A percentile compares a stretch with the other conserved stretches of the same genome.
These are phyloP conservation scores for Penicillium herquei DNA, from an alignment of 495 filamentous ascomycete species.

Conservation along the genomic window DNA sequence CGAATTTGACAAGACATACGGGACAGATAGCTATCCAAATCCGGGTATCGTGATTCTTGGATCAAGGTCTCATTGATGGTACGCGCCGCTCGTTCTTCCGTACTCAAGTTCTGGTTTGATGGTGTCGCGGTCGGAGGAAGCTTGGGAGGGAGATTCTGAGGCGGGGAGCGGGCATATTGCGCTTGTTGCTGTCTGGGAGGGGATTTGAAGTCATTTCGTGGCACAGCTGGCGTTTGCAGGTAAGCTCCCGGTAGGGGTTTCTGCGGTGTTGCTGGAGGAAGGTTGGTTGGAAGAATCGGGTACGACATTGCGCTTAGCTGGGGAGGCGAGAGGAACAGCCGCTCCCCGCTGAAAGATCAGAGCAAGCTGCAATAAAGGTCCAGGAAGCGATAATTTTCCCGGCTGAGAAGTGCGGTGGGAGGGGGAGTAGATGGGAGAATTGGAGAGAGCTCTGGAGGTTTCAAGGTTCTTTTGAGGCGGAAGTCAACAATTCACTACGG, in stretches of 20 bases:
- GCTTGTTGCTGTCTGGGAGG: conserved; percentile 11
- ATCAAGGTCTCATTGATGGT: conserved; percentile 79
- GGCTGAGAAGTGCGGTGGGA: neutral
- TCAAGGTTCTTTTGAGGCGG: conserved; percentile 27
- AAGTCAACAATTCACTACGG: conserved; percentile 25
- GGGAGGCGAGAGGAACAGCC: conserved; percentile 17
- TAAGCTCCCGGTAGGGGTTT: conserved; percentile 70
- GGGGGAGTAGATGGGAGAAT: conserved; percentile 10
- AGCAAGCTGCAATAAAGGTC: conserved; percentile 12
- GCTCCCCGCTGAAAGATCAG: conserved; percentile 30
- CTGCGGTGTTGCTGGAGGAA: conserved; percentile 54
- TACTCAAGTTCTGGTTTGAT: conserved; percentile 49
- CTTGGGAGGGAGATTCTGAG: conserved; percentile 30
- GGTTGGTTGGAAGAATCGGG: conserved; percentile 44
- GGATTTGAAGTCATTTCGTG: conserved; percentile 3
- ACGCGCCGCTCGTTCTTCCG: conserved; percentile 73
- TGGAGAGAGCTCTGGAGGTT: conserved; percentile 12
- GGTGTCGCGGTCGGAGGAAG: conserved; percentile 36
- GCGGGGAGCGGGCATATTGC: conserved; percentile 21
- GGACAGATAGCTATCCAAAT: conserved; percentile 83
- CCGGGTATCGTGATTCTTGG: conserved; percentile 77
- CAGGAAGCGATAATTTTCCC: neutral
- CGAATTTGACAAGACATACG: conserved; percentile 58
- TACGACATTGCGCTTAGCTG: conserved; percentile 55
- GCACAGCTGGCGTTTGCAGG: conserved; percentile 64